These are phyloP conservation scores for Boletus coccyginus DNA, from an alignment of 768 basidiomycete genomes.

Conservation along the genomic window DNA sequence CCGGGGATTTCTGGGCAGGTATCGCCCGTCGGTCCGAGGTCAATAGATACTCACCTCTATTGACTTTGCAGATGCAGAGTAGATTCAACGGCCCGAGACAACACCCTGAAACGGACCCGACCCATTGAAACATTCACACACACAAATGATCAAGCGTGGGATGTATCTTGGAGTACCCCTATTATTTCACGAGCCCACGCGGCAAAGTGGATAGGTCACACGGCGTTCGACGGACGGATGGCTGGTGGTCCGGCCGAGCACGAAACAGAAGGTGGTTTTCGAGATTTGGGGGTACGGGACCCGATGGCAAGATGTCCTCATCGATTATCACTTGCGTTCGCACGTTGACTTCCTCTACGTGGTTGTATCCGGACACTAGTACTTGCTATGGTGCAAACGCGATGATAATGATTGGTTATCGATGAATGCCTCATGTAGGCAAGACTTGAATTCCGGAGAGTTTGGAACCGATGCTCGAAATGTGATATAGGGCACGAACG, in stretches of 20 bases:
- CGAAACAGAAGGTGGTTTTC: background rate
- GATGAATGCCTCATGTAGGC: conserved; percentile 3
- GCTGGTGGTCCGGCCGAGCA: background rate
- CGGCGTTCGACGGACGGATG: background rate
- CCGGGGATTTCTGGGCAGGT: background rate
- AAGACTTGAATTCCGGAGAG: background rate
- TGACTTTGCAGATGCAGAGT: background rate
- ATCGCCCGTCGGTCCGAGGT: background rate
- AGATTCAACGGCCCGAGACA: background rate
- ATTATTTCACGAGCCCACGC: background rate
- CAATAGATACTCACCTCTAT: background rate
- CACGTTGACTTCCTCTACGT: background rate
- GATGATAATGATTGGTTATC: background rate
- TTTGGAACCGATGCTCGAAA: background rate
- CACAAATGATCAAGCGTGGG: background rate
- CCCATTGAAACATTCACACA: background rate
- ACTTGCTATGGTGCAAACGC: background rate
- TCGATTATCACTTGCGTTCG: background rate
- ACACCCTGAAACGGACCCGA: background rate
- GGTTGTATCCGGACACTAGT: background rate
- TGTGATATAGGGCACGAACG: background rate
- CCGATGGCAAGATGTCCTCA: background rate
- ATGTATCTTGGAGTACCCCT: background rate
- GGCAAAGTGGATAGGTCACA: background rate
- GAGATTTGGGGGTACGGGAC: background rate